Conservation (phyloP, 169 alveolate genomes). For the Cyclospora cayetanensis region DNA sequence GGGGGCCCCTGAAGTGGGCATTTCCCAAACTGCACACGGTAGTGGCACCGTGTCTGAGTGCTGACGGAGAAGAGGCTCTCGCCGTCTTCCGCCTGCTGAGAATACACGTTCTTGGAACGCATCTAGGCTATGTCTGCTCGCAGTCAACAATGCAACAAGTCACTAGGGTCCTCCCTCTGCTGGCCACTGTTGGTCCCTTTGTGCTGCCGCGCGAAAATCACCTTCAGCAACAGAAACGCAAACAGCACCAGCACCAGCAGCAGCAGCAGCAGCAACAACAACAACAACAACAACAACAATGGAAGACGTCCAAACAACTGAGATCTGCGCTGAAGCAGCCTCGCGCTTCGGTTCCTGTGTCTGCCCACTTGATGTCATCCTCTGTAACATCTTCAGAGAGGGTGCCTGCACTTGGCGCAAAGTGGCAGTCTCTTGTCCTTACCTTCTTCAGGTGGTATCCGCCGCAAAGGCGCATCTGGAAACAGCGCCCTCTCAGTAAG, state of each 20-base stretch:
- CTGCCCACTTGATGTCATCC: not conserved
- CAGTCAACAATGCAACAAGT: not conserved
- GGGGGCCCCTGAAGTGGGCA: not conserved
- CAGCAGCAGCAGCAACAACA: not conserved
- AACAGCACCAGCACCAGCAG: not conserved
- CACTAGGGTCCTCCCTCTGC: not conserved
- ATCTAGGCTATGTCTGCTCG: not conserved
- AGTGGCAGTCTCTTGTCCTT: not conserved
- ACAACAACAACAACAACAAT: not conserved
- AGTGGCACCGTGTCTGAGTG: not conserved
- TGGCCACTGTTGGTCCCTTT: not conserved
- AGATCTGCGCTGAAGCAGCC: no score
- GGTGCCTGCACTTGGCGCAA: not conserved
- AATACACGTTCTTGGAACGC: not conserved
- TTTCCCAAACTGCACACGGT: not conserved
- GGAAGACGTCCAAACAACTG: not conserved
- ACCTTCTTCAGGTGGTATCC: not conserved
- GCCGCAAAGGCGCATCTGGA: not conserved
- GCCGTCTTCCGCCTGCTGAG: not conserved
- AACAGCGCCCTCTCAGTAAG: no score
- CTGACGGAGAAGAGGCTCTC: not conserved
- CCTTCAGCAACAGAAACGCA: not conserved
- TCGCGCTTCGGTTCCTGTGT: not conserved
- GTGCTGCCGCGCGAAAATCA: not conserved
- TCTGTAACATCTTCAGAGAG: not conserved